Base-by-base conservation (phyloP, 768 basidiomycete genomes). In the Cystobasidium ongulense region DNA sequence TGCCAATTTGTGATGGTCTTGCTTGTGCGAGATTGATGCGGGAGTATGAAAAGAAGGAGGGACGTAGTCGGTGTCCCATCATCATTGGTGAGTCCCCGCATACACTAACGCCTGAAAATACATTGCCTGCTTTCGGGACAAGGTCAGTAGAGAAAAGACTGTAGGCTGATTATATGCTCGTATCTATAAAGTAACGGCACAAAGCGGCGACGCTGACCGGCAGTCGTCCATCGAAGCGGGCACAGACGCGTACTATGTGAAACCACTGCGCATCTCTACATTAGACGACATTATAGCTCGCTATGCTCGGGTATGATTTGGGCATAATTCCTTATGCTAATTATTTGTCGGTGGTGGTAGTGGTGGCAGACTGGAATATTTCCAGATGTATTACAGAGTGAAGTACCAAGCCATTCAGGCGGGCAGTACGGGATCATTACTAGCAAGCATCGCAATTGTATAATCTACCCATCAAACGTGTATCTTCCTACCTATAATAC, bases 1-100 rank as follows among this genome's bases (percentile, higher is more conserved):
- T 68, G 66, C 66, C 66, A 8, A 17, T 33, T 3, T 68, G 66
- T 10, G 46, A 52, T 46, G 66, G 66, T 68, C 4, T 68, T 2
- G 46, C 13, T 3, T 33, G 43, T 29, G 46, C 66, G 43, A 23
- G 39, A 29, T 17, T 46, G 23, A 68, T 68, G 8, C 39, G 66
- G 3, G 25, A 13, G 2, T 68, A 53, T 31, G 66, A 68, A 27
- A 29, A 36, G 36, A 11, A 64, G 35, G 33, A 21, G 11, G 25
- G 25, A 13, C 5, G 25, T 13, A 21, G 5, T 2, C 57, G 57
- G 4, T 59, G 57, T 35, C 57, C 57, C 11, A 59, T 59, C 5
- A 59, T 59, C 27, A 59, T 31, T 13, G 57, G 57, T 59, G 21
- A 7, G 57, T 15, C 11, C 4, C 15, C 11, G 17, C 1, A 11